A percentile compares a stretch with the other conserved stretches of the same genome.
phyloP scores from a whole-genome alignment of 306 rosid species.

The Urtica urens region DNA sequence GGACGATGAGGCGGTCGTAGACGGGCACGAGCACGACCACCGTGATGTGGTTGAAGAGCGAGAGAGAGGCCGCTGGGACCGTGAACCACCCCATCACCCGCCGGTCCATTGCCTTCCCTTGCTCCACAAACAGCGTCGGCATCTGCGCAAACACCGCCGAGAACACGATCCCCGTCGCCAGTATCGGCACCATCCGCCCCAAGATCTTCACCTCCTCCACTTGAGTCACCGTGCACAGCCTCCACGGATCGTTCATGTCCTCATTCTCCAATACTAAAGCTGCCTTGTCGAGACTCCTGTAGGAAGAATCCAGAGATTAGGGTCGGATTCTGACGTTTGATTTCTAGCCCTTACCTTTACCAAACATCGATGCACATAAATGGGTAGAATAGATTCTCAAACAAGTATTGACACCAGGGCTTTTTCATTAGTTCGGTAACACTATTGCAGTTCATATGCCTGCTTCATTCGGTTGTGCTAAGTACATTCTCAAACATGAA shows the following conservation, averaged over 20 bases:
- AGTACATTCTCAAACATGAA: no score
- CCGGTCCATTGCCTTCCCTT: not conserved
- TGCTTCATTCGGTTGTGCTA: no score
- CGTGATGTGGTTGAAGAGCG: not conserved
- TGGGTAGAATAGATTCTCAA: no score
- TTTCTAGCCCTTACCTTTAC: not conserved
- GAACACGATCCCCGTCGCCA: not conserved
- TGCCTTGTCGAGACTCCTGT: not conserved
- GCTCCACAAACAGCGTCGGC: not conserved
- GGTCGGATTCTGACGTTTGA: not conserved
- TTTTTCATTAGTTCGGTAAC: no score
- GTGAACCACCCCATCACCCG: not conserved
- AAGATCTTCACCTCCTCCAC: not conserved
- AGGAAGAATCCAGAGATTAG: not conserved
- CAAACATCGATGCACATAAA: not conserved
- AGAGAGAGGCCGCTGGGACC: not conserved
- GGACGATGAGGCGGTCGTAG: not conserved
- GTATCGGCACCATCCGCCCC: not conserved
- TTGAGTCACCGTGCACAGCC: not conserved
- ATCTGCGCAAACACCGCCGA: not conserved
- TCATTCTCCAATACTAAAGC: not conserved
- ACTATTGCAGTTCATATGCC: no score
- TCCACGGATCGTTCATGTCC: not conserved
- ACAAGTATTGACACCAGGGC: no score
- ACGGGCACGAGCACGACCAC: not conserved